Base-by-base conservation (phyloP, 2,329 filamentous ascomycete genomes). In the Penicillium crustosum region DNA sequence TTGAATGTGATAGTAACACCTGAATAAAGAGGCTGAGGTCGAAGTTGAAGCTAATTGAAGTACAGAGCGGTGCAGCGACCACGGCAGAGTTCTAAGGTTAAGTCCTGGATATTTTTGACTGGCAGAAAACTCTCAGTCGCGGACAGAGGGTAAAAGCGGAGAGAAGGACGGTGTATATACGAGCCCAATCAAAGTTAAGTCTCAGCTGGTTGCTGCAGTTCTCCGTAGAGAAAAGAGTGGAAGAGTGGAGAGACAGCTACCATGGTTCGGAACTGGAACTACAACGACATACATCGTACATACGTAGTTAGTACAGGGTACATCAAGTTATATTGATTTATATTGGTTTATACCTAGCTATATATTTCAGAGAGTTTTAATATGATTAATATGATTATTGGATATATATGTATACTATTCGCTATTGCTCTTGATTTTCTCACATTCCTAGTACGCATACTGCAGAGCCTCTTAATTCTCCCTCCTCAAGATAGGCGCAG, bases 181-280 rank as follows among this genome's bases (percentile, higher is more conserved):
- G 2, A 4, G 2, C 0, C 49, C 27, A 52, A 44, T 52, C 6
- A 23, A n/a, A 27, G 10, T 17, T 4, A 44, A 25, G 21, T 19
- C 9, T 10, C 5, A 2, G 1, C 6, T 45, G 39, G 50, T 45
- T 17, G 21, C 50, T 53, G 10, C 8, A 0, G 15, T 17, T 15
- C 3, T 4, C 49, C 17, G 49, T 45, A 52, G 15, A n/a, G 41
- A 55, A 59, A 51, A 53, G 56, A 61, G 12, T 33, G 31, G 31
- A 65, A 59, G 60, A 66, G 64, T 60, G 58, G 58, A 51, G 57
- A 51, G 60, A 47, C 55, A 60, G 58, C 59, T 61, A 57, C 64
- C 63, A 64, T 66, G 63, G 63, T 66, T 60, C 62, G 39, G 27
- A 36, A 76, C 77, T 44, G 27, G n/a, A 43, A 51, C 49, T 66